These are phyloP conservation scores for Cordia subcordata DNA, from an alignment of 257 asterid genomes.

Conservation along the genomic window DNA sequence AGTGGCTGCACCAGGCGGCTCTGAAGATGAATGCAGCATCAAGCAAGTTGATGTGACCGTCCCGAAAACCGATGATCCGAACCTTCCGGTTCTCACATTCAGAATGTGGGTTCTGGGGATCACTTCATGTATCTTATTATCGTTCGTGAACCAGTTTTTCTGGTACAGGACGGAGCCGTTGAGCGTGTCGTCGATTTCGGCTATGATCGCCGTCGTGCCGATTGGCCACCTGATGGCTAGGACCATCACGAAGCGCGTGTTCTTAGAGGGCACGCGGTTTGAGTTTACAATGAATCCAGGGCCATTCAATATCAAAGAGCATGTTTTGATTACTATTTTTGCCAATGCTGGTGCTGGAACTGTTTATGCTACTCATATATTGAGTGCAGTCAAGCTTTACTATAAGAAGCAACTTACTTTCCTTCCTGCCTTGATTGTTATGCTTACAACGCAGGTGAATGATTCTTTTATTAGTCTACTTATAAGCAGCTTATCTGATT, in stretches of 20 bases:
- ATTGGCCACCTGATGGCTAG: conserved; percentile 41
- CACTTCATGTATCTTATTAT: conserved; percentile 18
- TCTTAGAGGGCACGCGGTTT: conserved; percentile 25
- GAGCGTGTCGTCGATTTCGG: conserved; percentile 20
- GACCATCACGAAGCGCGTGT: conserved; percentile 15
- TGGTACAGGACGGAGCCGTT: conserved; percentile 38
- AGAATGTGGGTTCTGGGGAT: conserved; percentile 47
- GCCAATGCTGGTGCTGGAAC: conserved; percentile 48
- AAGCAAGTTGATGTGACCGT: conserved; percentile 42
- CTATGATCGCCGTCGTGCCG: conserved; percentile 42
- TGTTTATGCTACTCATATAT: conserved; percentile 47
- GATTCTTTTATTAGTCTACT: too few relatives aligned
- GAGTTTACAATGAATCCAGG: conserved; percentile 45
- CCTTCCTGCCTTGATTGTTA: conserved; percentile 28
- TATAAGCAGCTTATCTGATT: too few relatives aligned
- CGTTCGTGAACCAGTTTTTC: conserved; percentile 46
- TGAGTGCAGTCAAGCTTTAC: conserved; percentile 43
- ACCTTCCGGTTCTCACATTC: conserved; percentile 33
- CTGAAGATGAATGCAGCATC: conserved; percentile 22
- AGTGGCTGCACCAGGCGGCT: neutral
- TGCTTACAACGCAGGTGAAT: conserved; percentile 49
- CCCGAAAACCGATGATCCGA: conserved; percentile 43
- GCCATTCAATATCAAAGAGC: conserved; percentile 48
- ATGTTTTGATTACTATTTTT: conserved; percentile 44
- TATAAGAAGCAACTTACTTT: conserved; percentile 30